A percentile compares a stretch with the other conserved stretches of the same genome.
Conservation (phyloP, 371 early-diverging fungal species). For the Polyrhizophydium stewartii region DNA sequence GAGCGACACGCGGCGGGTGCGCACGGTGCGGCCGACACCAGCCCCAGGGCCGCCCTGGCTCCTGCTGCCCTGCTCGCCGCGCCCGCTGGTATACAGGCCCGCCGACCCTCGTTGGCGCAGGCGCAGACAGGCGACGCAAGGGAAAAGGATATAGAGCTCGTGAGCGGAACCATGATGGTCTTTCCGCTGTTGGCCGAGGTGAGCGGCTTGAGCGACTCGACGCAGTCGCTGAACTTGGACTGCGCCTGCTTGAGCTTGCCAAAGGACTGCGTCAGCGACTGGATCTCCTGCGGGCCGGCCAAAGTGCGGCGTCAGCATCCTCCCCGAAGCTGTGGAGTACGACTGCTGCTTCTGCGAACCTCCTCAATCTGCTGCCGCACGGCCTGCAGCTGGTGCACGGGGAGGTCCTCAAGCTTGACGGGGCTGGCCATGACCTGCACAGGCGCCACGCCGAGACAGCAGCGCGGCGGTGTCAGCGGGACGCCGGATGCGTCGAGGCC, state of each 20-base stretch:
- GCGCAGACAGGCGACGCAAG: background rate
- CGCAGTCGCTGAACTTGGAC: slow-evolving; percentile 78
- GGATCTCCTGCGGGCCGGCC: slow-evolving; percentile 61
- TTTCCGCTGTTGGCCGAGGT: slow-evolving; percentile 43
- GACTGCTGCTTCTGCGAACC: slow-evolving; percentile 35
- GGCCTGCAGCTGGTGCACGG: slow-evolving; percentile 75
- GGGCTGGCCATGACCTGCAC: slow-evolving; percentile 22
- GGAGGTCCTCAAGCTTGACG: slow-evolving; percentile 79
- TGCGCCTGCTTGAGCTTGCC: slow-evolving; percentile 84
- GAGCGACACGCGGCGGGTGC: too few species aligned
- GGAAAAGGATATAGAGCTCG: slow-evolving; percentile 31
- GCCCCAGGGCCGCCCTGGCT: background rate
- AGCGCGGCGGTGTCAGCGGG: too few species aligned
- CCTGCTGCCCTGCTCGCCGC: too few species aligned
- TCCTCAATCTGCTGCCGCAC: slow-evolving; percentile 82
- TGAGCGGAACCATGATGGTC: slow-evolving; percentile 72
- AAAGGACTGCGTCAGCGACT: slow-evolving; percentile 77
- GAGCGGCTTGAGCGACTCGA: slow-evolving; percentile 51
- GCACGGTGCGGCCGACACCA: too few species aligned
- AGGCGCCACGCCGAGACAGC: too few species aligned
- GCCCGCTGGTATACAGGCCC: too few species aligned
- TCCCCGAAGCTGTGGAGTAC: too few species aligned
- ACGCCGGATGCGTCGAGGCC: too few species aligned
- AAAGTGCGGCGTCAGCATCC: background rate
- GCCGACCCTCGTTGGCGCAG: too few species aligned